Conservation (phyloP, 768 basidiomycete species). For the Terana coerulea region DNA sequence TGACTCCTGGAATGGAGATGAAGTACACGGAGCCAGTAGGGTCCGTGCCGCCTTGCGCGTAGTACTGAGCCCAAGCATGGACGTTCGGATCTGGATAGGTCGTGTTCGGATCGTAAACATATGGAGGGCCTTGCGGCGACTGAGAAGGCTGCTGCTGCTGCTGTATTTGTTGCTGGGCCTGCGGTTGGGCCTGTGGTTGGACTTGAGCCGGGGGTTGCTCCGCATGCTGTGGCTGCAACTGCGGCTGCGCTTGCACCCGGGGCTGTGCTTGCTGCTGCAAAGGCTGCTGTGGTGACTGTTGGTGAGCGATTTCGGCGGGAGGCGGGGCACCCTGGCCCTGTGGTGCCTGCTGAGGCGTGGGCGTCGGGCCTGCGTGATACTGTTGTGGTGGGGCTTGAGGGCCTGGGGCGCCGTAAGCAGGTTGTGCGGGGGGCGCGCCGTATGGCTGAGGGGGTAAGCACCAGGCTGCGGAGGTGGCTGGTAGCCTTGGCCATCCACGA, state of each 20-base stretch:
- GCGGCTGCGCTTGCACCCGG: constrained; percentile 32
- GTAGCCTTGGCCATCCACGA: constrained; percentile 24
- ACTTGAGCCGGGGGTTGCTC: constrained; percentile 36
- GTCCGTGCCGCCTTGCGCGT: constrained; percentile 75
- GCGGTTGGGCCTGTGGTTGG: constrained; percentile 22
- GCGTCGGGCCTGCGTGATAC: background rate
- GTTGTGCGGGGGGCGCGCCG: constrained; percentile 5
- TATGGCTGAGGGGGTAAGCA: constrained; percentile 11
- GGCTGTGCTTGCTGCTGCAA: constrained; percentile 30
- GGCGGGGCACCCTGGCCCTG: constrained; percentile 5
- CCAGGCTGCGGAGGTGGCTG: constrained; percentile 12
- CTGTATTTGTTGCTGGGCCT: constrained; percentile 26
- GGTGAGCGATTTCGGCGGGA: constrained; percentile 20
- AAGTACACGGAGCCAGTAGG: constrained; percentile 78
- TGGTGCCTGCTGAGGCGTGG: background rate
- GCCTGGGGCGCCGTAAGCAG: constrained; percentile 1
- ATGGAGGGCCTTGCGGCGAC: constrained; percentile 39
- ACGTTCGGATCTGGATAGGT: constrained; percentile 78
- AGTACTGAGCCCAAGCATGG: constrained; percentile 86
- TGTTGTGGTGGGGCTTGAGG: background rate
- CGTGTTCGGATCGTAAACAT: constrained; percentile 56
- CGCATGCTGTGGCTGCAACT: constrained; percentile 18
- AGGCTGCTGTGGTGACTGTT: constrained; percentile 29
- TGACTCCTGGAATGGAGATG: constrained; percentile 70
- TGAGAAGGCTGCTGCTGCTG: constrained; percentile 34